Evolutionary conservation across 176 grass and related monocot genomes (phyloP).

Genomic region (Bothriochloa decipiens): DNA sequence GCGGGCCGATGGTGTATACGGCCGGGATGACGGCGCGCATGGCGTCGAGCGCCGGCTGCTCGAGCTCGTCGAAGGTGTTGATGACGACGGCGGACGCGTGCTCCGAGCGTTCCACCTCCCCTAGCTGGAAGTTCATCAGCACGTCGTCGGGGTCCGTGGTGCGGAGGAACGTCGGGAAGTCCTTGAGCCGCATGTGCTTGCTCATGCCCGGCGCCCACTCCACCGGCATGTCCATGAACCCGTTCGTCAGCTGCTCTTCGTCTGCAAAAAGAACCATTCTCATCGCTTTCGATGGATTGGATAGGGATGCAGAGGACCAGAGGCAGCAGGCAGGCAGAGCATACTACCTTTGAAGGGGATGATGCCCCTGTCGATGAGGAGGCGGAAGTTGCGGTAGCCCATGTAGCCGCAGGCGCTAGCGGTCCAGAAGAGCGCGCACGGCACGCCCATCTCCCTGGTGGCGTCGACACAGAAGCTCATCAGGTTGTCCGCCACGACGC

Average conservation of each 20-base stretch:
- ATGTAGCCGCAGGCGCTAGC: slow-evolving; percentile 54
- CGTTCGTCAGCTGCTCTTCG: slow-evolving; percentile 42
- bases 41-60: slow-evolving; percentile 34
- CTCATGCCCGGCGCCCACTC: slow-evolving; percentile 30
- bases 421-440: slow-evolving; percentile 50
- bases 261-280: background rate
- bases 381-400: slow-evolving; percentile 48
- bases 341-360: slow-evolving; percentile 49
- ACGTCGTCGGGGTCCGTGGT: slow-evolving; percentile 22
- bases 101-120: slow-evolving; percentile 22
- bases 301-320: background rate
- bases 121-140: slow-evolving; percentile 23
- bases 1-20: slow-evolving; percentile 51
- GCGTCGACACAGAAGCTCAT: slow-evolving; percentile 54
- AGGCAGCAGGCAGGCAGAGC: too few species aligned
- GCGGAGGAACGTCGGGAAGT: slow-evolving; percentile 44
- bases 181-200: slow-evolving; percentile 38
- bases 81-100: slow-evolving; percentile 36
- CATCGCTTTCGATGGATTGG: background rate
- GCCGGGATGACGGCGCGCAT: slow-evolving; percentile 45
- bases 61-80: slow-evolving; percentile 57
- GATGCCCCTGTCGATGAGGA: slow-evolving; percentile 34
- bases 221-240: slow-evolving; percentile 31
- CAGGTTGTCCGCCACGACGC: slow-evolving; percentile 43
- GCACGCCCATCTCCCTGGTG: slow-evolving; percentile 28